Evolutionary conservation across 306 rosid species (phyloP).

Genomic region (Citrullus colocynthis): DNA sequence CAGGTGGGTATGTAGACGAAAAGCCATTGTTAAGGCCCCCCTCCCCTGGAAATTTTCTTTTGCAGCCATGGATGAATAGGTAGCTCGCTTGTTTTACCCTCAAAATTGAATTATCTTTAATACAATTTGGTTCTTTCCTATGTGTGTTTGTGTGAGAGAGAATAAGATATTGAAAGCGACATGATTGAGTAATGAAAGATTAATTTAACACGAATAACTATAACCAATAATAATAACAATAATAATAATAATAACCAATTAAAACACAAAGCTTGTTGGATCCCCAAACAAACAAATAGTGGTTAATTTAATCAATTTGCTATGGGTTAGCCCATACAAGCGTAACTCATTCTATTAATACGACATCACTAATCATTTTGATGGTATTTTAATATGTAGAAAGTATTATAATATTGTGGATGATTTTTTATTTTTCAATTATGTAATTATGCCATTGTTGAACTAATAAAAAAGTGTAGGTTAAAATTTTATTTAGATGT

Average conservation of each 20-base stretch:
- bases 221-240: background rate
- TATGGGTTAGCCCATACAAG: too few relatives aligned
- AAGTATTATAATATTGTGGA: too few relatives aligned
- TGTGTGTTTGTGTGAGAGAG: background rate
- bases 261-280: background rate
- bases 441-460: too few relatives aligned
- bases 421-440: too few relatives aligned
- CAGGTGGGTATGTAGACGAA: background rate
- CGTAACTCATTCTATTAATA: too few relatives aligned
- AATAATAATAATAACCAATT: background rate
- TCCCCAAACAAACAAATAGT: background rate
- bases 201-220: background rate
- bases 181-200: background rate
- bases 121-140: background rate
- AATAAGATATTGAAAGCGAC: background rate
- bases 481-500: too few relatives aligned
- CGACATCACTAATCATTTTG: too few relatives aligned
- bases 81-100: conserved; percentile 1
- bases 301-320: background rate
- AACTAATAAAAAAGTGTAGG: too few relatives aligned
- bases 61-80: background rate
- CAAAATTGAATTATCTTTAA: background rate
- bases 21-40: background rate
- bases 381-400: too few relatives aligned
- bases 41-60: background rate